Percentiles rank a stretch among this genome's conserved stretches.
These are phyloP conservation scores for Calonectria multiphialidica DNA, from an alignment of 2,329 filamentous ascomycete genomes.

Conservation along the genomic window DNA sequence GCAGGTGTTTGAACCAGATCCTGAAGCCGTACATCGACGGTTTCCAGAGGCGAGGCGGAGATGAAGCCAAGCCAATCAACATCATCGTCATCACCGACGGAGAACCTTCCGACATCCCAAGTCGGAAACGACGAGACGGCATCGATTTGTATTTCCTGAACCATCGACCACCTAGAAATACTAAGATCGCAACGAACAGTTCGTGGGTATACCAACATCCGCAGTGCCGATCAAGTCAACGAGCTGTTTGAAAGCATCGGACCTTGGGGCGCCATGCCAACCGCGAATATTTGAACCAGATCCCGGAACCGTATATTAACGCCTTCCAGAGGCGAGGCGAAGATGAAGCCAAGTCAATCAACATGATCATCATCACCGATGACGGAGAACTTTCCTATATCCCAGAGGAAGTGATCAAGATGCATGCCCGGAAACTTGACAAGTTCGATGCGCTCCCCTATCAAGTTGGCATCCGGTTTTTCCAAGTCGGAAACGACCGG, in stretches of 20 bases:
- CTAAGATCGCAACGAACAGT: conserved; percentile 52
- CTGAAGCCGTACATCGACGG: conserved; percentile 76
- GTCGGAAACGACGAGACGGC: no score
- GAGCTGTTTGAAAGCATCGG: conserved; percentile 77
- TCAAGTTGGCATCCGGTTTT: conserved; percentile 95
- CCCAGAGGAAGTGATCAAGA: conserved; percentile 76
- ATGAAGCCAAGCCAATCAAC: conserved; percentile 80
- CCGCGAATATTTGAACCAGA: conserved; percentile 75
- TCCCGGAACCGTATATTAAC: conserved; percentile 79
- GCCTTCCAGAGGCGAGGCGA: conserved; percentile 52
- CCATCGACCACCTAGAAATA: conserved; percentile 58
- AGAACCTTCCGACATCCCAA: conserved; percentile 83
- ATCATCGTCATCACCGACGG: conserved; percentile 96
- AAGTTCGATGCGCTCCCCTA: conserved; percentile 76
- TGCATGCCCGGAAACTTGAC: conserved; percentile 78
- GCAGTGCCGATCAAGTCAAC: conserved; percentile 66
- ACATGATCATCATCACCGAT: no score
- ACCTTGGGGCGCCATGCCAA: conserved; percentile 79
- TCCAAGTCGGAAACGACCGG: conserved; percentile 89
- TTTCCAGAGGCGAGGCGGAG: conserved; percentile 52
- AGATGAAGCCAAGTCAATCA: conserved; percentile 77
- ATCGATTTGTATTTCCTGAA: conserved; percentile 96
- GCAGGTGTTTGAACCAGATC: conserved; percentile 77
- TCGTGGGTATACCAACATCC: conserved; percentile 76
- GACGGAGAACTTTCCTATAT: no score